Conservation (phyloP, 352 stramenopile genomes). For the Phytopythium litorale region DNA sequence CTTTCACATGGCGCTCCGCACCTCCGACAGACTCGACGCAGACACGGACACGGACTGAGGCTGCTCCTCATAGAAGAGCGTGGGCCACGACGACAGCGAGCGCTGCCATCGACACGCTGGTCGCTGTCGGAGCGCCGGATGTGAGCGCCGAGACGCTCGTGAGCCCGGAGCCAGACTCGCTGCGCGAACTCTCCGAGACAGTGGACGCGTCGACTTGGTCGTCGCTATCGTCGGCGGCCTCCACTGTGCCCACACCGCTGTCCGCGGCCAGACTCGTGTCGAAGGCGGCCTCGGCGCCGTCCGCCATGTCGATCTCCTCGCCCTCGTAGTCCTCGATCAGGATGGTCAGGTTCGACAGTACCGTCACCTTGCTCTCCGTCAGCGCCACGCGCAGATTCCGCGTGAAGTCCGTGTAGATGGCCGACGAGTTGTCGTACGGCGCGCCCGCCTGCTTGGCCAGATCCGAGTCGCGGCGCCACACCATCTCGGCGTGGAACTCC, state of each 20-base stretch:
- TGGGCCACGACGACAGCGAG: background rate
- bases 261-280: conserved; percentile 21
- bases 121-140: conserved; percentile 8
- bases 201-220: conserved; percentile 1
- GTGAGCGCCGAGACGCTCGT: conserved; percentile 14
- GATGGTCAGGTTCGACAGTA: conserved; percentile 41
- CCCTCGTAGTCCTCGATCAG: conserved; percentile 18
- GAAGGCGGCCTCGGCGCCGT: conserved; percentile 29
- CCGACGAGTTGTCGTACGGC: conserved; percentile 47
- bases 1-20: background rate
- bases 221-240: conserved; percentile 12
- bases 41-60: background rate
- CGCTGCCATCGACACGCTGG: background rate
- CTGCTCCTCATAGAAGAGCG: background rate
- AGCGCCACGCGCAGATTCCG: conserved; percentile 33
- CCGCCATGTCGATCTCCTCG: conserved; percentile 23
- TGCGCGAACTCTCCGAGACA: background rate
- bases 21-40: background rate
- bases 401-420: conserved; percentile 45
- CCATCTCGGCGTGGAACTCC: conserved; percentile 48
- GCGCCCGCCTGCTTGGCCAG: conserved; percentile 36
- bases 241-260: conserved; percentile 19
- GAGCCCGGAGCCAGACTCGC: background rate
- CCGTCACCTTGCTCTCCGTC: conserved; percentile 29
- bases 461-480: conserved; percentile 50